phyloP scores from a whole-genome alignment of 2,329 filamentous ascomycete genomes.

The Colletotrichum falcatum region DNA sequence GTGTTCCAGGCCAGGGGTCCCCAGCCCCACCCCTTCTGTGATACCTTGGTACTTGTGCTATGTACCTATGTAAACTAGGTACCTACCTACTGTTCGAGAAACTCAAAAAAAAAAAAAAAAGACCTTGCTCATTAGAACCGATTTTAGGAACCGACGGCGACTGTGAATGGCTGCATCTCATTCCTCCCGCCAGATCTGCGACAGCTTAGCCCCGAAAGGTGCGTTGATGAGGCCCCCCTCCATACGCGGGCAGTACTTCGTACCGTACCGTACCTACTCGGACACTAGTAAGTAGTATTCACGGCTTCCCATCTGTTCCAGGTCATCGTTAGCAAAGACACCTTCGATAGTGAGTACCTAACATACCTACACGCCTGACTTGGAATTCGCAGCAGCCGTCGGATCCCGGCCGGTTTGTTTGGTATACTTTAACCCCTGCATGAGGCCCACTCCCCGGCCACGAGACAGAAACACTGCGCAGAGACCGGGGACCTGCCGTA shows the following conservation, averaged over 20 bases:
- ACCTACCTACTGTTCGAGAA: no score
- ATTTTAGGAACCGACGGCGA: neutral
- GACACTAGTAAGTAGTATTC: no score
- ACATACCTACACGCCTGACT: no score
- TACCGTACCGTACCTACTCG: no score
- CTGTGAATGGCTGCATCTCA: constrained; percentile 15
- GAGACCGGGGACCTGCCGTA: neutral
- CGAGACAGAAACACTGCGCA: neutral
- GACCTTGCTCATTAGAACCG: neutral
- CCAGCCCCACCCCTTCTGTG: neutral
- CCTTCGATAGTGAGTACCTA: neutral
- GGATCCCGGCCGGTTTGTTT: neutral
- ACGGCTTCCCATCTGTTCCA: neutral
- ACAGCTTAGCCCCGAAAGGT: constrained; percentile 21
- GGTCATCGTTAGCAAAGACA: neutral
- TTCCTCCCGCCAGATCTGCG: constrained; percentile 19
- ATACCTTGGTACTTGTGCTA: neutral
- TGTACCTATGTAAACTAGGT: neutral
- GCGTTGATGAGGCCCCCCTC: neutral
- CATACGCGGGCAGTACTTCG: neutral
- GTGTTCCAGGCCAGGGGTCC: constrained; percentile 26
- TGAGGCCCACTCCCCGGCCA: constrained; percentile 1
- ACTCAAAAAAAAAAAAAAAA: neutral
- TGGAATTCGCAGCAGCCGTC: neutral
- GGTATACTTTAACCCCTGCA: neutral